These are phyloP conservation scores for Trypanosoma congolense DNA, from an alignment of 208 protist genomes.

Conservation along the genomic window DNA sequence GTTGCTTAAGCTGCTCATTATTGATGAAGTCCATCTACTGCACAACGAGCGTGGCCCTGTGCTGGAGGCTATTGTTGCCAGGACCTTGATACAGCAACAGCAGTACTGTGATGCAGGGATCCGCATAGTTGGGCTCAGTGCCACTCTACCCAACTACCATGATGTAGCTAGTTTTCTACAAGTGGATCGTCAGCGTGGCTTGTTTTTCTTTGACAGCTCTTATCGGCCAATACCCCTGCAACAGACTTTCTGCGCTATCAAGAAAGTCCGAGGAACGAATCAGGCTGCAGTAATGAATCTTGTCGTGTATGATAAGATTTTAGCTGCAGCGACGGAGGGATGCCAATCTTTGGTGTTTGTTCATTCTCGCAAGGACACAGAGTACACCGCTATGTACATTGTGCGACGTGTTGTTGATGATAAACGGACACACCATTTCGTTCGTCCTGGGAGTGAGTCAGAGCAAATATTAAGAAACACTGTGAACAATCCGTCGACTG, in stretches of 20 bases:
- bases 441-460: constrained; percentile 77
- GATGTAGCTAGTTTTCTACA: constrained; percentile 99
- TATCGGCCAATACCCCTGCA: constrained; percentile 97
- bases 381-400: constrained; percentile 92
- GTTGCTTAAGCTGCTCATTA: constrained; percentile 90
- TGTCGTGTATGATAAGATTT: constrained; percentile 96
- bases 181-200: constrained; percentile 90
- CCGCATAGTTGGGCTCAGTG: constrained; percentile 98
- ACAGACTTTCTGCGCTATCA: constrained; percentile 98
- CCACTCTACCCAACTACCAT: constrained; percentile 99
- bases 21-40: constrained; percentile 99
- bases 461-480: constrained; percentile 83
- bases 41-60: constrained; percentile 99
- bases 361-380: constrained; percentile 98
- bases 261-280: constrained; percentile 92
- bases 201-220: constrained; percentile 94
- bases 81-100: constrained; percentile 90
- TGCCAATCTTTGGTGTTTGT: constrained; percentile 99
- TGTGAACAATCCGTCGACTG: constrained; percentile 18
- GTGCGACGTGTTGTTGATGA: constrained; percentile 87
- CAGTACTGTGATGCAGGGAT: constrained; percentile 78
- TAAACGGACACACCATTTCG: constrained; percentile 85
- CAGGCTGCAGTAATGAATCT: constrained; percentile 96
- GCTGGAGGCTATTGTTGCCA: constrained; percentile 97
- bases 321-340: constrained; percentile 80